phyloP scores from a whole-genome alignment of 2,329 filamentous ascomycete genomes.

The Trichoderma atrobrunneum region DNA sequence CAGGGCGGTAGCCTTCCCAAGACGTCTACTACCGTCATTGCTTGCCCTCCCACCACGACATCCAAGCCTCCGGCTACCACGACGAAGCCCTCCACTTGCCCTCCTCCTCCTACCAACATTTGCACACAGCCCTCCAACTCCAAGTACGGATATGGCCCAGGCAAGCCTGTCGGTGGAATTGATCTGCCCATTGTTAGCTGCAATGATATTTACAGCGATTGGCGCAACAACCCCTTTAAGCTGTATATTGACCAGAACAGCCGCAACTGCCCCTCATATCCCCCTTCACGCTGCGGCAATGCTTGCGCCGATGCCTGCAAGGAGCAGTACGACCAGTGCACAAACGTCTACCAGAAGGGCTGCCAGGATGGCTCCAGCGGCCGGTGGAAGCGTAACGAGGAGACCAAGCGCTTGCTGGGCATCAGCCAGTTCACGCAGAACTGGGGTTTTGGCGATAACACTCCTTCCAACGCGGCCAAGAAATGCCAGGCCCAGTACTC shows the following conservation, averaged over 20 bases:
- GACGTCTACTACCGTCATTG: conserved; percentile 36
- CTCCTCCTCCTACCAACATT: conserved; percentile 49
- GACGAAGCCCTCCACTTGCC: conserved; percentile 35
- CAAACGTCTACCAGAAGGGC: conserved; percentile 47
- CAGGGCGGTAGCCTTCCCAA: conserved; percentile 24
- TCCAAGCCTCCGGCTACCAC: conserved; percentile 31
- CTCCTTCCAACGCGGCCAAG: conserved; percentile 31
- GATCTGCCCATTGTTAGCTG: conserved; percentile 52
- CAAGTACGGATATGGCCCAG: conserved; percentile 64
- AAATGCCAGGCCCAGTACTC: conserved; percentile 50
- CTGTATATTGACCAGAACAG: conserved; percentile 47
- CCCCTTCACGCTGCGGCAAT: conserved; percentile 33
- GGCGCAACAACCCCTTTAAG: conserved; percentile 47
- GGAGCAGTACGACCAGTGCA: conserved; percentile 50
- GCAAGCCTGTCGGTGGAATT: conserved; percentile 54
- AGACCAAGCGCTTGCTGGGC: conserved; percentile 23
- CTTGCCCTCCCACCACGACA: conserved; percentile 35
- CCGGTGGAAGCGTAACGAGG: conserved; percentile 28
- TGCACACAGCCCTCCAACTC: conserved; percentile 54
- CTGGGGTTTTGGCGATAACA: conserved; percentile 33
- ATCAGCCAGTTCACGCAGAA: conserved; percentile 12
- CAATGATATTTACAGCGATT: conserved; percentile 49
- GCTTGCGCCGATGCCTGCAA: conserved; percentile 54
- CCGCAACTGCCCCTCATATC: conserved; percentile 44
- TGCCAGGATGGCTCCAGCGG: conserved; percentile 39